Evolutionary conservation across 208 protist species (phyloP), one percentile per base, ranked within the genome.

Genomic region (Acanthamoeba culbertsoni): DNA sequence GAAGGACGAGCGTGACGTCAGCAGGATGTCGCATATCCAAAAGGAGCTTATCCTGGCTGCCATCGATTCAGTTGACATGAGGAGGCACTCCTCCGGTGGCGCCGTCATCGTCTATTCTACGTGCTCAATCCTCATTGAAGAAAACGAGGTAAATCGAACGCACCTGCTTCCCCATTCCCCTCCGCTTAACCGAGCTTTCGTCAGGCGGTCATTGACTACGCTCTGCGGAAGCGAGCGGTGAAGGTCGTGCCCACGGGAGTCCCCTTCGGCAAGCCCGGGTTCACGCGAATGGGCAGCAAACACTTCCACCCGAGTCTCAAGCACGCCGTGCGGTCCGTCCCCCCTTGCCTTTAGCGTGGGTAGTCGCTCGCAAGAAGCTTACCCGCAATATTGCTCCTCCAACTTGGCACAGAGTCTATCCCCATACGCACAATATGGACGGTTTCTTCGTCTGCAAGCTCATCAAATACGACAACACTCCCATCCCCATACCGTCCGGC

Each of bases 401-500:
- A 59, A 8, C 48, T 23, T 55, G 8, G 26, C 26, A 48, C 43
- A 89, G 94, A 63, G 98, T 99, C 95, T 99, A 99, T 92, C 99
- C 99, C 31, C 99, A 99, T 94, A 97, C 98, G 33, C 98, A 99
- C 97, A 99, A 99, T 96, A 99, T 99, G 98, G 99, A 99, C 93
- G 99, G 99, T 79, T 99, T 99, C 98, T 99, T 98, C 95, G 99
- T 99, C 4, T 98, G 97, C 95, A 99, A 99, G 96, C 95, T 99
- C 53, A 98, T 98, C 94, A 99, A 99, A 95, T 91, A 86, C 35
- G 96, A 98, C 68, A 94, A 95, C 48, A 96, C 59, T 48, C 42
- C 84, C 31, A 37, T 8, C 28, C 14, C 37, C 28, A 86, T 37
- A 4, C 42, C 26, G 77, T 14, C n/a, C 31, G 31, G 31, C 46